Base-by-base conservation (phyloP, 129 eudicot species). In the Heracleum sosnowskyi region DNA sequence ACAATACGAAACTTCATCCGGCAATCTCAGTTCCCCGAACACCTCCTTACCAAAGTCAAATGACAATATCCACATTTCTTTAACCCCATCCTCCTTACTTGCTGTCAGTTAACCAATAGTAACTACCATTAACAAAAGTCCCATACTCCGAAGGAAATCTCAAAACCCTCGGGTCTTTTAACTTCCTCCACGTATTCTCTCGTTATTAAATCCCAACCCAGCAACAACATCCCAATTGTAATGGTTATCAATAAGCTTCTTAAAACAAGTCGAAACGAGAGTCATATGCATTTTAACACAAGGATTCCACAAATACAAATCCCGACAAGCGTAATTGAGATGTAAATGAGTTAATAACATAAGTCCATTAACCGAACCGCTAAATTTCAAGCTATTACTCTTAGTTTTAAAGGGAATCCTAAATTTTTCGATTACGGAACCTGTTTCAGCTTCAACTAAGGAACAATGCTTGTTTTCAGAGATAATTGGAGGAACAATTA, bases 241-340 rank as follows among this genome's bases (percentile, higher is more conserved):
- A n/a, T n/a, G n/a, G 24, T 36, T 7, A 70, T 12, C 22, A 15
- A 35, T 3, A 39, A 36, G 1, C 6, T 70, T 37, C 47, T 36
- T 8, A 11, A 17, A 35, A 39, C 74, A 69, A 36, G 45, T 16
- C 4, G 74, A 35, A 69, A 69, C 29, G 4, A 69, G 47, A 46
- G 46, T 6, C 17, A 4, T 20, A 16, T 35, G 9, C 4, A 6
- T 36, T 20, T 11, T 69, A 37, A 69, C 17, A 70, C 16, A 70
- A 36, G 75, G 33, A n/a, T 70, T 70, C 75, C 75, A 37, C 47
- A 37, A 37, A 70, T 39, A 70, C 31, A 70, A 70, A 7, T 70
- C 31, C 10, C 33, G 29, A 24, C 45, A 1, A 20, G 3, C 0
- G 3, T 22, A 5, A 22, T 7, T 0, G 0, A 8, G 2, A 2